phyloP scores from a whole-genome alignment of 2,329 filamentous ascomycete genomes.

The Cladosporium cucumerinum region DNA sequence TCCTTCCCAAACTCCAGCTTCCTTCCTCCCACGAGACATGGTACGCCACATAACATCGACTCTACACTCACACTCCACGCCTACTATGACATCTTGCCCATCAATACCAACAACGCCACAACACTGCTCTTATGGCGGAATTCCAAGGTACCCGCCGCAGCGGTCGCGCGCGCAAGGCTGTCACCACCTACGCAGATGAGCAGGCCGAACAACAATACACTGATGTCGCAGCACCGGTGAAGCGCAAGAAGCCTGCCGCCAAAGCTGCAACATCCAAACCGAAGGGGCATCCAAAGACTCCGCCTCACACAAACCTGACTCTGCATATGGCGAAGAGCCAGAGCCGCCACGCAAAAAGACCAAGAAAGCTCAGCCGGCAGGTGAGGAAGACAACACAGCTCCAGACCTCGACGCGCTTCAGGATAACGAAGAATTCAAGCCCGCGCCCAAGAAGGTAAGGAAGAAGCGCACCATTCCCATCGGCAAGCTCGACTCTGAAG shows the following conservation, averaged over 20 bases:
- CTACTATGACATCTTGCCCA: background rate
- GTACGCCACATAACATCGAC: background rate
- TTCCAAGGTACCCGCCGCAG: slow-evolving; percentile 19
- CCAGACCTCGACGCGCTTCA: background rate
- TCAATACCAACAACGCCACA: background rate
- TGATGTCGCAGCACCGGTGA: background rate
- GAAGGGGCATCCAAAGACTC: background rate
- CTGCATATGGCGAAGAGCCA: background rate
- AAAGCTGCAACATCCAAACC: background rate
- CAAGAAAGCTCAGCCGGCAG: background rate
- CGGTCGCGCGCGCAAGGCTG: slow-evolving; percentile 21
- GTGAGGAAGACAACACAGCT: background rate
- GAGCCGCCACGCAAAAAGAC: slow-evolving; percentile 1
- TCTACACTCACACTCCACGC: background rate
- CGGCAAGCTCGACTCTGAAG: slow-evolving; percentile 6
- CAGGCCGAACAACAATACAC: slow-evolving; percentile 18
- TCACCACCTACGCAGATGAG: slow-evolving; percentile 23
- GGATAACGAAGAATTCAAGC: background rate
- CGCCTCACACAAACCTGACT: background rate
- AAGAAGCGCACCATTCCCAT: slow-evolving; percentile 1
- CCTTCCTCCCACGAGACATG: background rate
- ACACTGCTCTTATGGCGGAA: slow-evolving; percentile 4
- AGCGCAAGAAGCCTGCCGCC: slow-evolving; percentile 14
- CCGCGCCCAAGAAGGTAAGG: background rate
- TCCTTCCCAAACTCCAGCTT: background rate